Base-by-base conservation (phyloP, 1,284 basidiomycete genomes). In the Cryptococcus deneoformans region DNA sequence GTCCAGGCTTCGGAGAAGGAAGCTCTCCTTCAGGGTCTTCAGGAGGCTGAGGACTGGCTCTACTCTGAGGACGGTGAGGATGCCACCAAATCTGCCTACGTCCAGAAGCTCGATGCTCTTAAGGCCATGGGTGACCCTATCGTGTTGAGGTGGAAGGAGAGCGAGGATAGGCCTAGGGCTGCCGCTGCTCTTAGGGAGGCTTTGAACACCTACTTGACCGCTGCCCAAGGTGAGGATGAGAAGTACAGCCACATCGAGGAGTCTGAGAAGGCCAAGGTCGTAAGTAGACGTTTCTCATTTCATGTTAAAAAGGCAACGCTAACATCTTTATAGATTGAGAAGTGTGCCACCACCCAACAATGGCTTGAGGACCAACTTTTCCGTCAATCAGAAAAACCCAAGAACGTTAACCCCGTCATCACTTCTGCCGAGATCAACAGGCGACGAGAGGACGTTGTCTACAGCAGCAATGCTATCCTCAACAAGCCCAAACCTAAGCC, bases 51-150 rank as follows among this genome's bases (percentile, higher is more conserved):
- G 78, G 90, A 94, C 76, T 97, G 93, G 93, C 82, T 97, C 47
- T 96, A 96, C 85, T 84, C 85, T 43, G 92, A 95, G 61, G 93
- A 96, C 74, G 93, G 92, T 67, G 93, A 96, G 79, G 92, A 95
- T 61, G 89, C 93, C 46, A 85, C 84, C 72, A 97, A 96, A 80
- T 94, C 91, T 1, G 87, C 86, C 29, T 95, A 96, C 79, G 87
- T 92, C 62, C 65, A 81, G 39, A 86, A 87, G 54, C 84, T 96
- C 60, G 88, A 92, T 64, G 80, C 81, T 3, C 85, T 94, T 73
- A 90, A 92, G 78, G 83, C 80, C 50, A 81, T 92, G 63, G 92
- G 92, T 34, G 89, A 93, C 80, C 89, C 88, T 47, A 86, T 96
- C 79, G 82, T 85, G 58, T 81, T 85, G 76, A 88, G 92, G 53